Base-by-base conservation (phyloP, 106 monocot species). In the Allium fistulosum region DNA sequence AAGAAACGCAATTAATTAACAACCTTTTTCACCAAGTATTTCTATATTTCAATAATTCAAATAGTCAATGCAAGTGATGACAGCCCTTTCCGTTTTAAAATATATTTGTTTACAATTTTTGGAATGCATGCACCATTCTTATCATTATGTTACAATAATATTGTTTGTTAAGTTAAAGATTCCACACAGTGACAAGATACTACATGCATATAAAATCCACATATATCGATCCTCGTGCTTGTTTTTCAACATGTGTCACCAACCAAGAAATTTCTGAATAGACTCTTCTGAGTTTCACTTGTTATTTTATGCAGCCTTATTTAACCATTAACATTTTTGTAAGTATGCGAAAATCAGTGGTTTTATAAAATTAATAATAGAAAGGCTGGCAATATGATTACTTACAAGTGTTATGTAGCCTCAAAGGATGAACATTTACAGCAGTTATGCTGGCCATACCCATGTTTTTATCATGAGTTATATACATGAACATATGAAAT, bases 121-220 rank as follows among this genome's bases (percentile, higher is more conserved):
- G 2, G 37, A 37, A 37, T 37, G 37, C 5, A 5, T 37, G 37
- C 37, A 46, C 14, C 14, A 62, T 28, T 27, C 2, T 63, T 63
- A 63, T 63, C 18, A 63, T 47, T 6, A n/a, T 27, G 63, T 46
- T 63, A 45, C 63, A 46, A 11, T 63, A 26, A 46, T 37, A 37
- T 37, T 63, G 46, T 63, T 63, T 63, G 27, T 62, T 62, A 62
- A 62, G 47, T 63, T 27, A 18, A 63, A 13, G 63, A 63, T 63
- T 63, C 63, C 63, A 63, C 47, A 60, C 60, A 60, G 26, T 9
- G 60, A 7, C 26, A 10, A 60, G 18, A 60, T 26, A 60, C 9
- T 16, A 60, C 18, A 57, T 57, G 57, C 8, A 17, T 14, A 27
- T 7, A n/a, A 26, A 7, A 10, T 27, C 10, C 60, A 60, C 22